phyloP scores from a whole-genome alignment of 768 basidiomycete species.

The Amanita pallidorosea region DNA sequence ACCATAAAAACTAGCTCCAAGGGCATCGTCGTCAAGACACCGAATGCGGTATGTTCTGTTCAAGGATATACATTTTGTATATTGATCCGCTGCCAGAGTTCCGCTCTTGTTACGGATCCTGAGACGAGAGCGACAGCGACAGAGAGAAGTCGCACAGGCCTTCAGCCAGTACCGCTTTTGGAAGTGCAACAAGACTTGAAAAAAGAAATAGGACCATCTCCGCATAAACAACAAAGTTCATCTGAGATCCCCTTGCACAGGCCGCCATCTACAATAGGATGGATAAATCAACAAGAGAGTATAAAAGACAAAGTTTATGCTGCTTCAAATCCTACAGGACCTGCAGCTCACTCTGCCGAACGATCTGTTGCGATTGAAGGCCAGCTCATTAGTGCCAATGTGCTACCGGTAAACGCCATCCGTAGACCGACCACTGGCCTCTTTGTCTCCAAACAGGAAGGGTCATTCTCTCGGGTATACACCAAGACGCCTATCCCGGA shows the following conservation, averaged over 20 bases:
- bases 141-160: neutral
- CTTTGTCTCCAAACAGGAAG: neutral
- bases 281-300: neutral
- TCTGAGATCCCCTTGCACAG: neutral
- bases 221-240: neutral
- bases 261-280: neutral
- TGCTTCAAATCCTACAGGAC: neutral
- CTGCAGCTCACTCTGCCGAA: neutral
- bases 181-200: neutral
- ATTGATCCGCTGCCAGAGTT: neutral
- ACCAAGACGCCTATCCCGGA: neutral
- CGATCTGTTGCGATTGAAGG: neutral
- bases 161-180: neutral
- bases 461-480: neutral
- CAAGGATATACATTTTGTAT: neutral
- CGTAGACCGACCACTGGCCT: neutral
- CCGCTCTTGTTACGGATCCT: neutral
- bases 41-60: neutral
- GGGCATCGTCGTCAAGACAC: neutral
- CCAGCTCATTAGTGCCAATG: neutral
- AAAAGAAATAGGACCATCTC: neutral
- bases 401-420: neutral
- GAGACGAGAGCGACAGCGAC: neutral
- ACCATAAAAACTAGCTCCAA: neutral
- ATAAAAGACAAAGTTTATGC: neutral